These are phyloP conservation scores for Naganishia antarctica DNA, from an alignment of 768 basidiomycete genomes.

Conservation along the genomic window DNA sequence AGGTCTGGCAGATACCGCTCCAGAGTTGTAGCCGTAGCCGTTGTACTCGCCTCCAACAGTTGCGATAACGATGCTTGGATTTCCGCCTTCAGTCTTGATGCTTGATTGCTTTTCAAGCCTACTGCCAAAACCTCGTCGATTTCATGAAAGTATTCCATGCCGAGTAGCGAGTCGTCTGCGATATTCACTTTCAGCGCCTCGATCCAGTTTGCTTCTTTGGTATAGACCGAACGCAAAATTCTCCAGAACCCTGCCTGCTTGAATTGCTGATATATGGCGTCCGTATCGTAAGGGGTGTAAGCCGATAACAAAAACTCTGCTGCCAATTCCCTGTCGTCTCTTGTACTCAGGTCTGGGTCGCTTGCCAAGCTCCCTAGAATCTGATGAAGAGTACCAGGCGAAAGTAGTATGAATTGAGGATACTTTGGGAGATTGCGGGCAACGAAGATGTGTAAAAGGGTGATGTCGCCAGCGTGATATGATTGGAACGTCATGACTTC, in stretches of 20 bases:
- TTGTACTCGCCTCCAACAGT: constrained; percentile 61
- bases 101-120: constrained; percentile 55
- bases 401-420: constrained; percentile 67
- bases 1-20: constrained; percentile 64
- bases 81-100: constrained; percentile 57
- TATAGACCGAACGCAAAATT: constrained; percentile 76
- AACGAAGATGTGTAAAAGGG: constrained; percentile 90
- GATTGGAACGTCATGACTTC: constrained; percentile 57
- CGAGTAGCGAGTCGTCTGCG: constrained; percentile 59
- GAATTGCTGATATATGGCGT: constrained; percentile 65
- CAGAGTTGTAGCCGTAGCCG: constrained; percentile 66
- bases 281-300: constrained; percentile 76
- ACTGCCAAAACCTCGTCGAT: constrained; percentile 45
- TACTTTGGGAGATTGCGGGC: constrained; percentile 97
- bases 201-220: constrained; percentile 70
- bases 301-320: constrained; percentile 87
- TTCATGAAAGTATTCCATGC: constrained; percentile 62
- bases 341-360: constrained; percentile 68
- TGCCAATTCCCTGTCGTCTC: constrained; percentile 91
- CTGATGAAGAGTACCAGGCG: constrained; percentile 64
- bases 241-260: constrained; percentile 81
- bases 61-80: constrained; percentile 61
- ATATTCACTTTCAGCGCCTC: constrained; percentile 68
- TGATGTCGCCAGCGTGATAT: constrained; percentile 55
- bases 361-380: constrained; percentile 73